Evolutionary conservation across 1,284 basidiomycete species (phyloP), one percentile per base, ranked within the genome.

Genomic region (Anthracocystis setariae): DNA sequence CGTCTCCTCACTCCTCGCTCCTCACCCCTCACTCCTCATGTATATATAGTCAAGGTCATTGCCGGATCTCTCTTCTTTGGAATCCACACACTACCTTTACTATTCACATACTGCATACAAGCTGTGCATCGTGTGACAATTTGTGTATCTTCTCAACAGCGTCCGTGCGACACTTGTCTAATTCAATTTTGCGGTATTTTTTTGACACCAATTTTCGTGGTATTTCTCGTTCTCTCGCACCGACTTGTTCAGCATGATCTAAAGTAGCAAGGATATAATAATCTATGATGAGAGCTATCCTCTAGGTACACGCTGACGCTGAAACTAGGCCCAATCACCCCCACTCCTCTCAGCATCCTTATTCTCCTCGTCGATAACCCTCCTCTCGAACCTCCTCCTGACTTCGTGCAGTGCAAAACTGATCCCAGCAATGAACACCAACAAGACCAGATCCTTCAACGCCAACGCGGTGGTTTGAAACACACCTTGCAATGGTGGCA

Each of bases 401-500:
- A 84, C 87, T 84, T 98, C 93, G 82, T 98, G 94, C 70, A 92
- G 54, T 20, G 80, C 84, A 80, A 93, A 89, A 53, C 90, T 91
- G 15, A 87, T 85, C 0, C 79, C 89, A 0, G 89, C 92, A 27
- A 97, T 84, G n/a, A 85, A 84, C 23, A 94, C 80, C 3, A 98
- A 86, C 35, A 90, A 87, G 25, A 85, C 84, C 62, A 98, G 74
- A 84, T 98, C 95, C 44, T 86, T 83, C 18, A 85, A 52, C 27
- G 86, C 85, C 15, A 98, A 86, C 8, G 91, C 89, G 69, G 91
- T 91, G 10, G 95, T 98, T 85, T 97, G 93, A 87, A 98, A 98
- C 43, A 98, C 87, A 47, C 88, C 86, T 83, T 98, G 95, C 86
- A 98, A 88, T 64, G 92, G 86, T 0, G 94, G 91, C 43, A 98